Evolutionary conservation across 805 yeast species (phyloP), one percentile per base, ranked within the genome.

Genomic region (Komagataella populi): DNA sequence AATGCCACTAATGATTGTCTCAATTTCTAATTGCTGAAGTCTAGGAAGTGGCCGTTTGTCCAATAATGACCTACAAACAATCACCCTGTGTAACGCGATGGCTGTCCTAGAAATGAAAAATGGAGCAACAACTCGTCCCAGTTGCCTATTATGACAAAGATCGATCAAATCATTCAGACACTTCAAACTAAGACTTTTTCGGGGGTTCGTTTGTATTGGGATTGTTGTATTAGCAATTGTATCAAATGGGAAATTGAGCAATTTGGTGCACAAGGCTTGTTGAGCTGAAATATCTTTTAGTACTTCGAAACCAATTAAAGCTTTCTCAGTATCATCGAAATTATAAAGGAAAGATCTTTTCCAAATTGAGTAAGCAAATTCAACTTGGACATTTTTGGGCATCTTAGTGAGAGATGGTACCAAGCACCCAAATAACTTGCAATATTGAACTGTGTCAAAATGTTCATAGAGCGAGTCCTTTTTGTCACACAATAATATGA

Each of bases 181-280:
- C 22, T 65, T 60, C 47, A 75, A 64, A 14, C 89, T 74, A 44
- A 84, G 71, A 5, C 62, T 55, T 10, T 68, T 66, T 53, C 83
- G 77, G 1, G 74, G 39, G 14, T 30, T 12, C 14, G 39, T 30
- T 14, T 30, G 57, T 1, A 82, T 62, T 2, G 76, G 73, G 44
- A 73, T 72, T 0, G 91, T 83, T 0, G 86, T 72, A 1, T 93
- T 93, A 57, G 74, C 78, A n/a, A 74, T 68, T 6, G 72, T 71
- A 7, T 72, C 74, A 51, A 76, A 72, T 12, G 73, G 65, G 53
- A 74, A 74, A 1, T 60, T 52, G 2, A 72, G 61, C 3, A 81
- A 57, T 8, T 58, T 61, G 8, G 61, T 54, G 2, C 77, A 63
- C 4, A 76, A 65, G 10, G 68, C 71, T 10, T 51, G 22, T 3